Conservation (phyloP, 106 monocot species). For the Vanilla planifolia region DNA sequence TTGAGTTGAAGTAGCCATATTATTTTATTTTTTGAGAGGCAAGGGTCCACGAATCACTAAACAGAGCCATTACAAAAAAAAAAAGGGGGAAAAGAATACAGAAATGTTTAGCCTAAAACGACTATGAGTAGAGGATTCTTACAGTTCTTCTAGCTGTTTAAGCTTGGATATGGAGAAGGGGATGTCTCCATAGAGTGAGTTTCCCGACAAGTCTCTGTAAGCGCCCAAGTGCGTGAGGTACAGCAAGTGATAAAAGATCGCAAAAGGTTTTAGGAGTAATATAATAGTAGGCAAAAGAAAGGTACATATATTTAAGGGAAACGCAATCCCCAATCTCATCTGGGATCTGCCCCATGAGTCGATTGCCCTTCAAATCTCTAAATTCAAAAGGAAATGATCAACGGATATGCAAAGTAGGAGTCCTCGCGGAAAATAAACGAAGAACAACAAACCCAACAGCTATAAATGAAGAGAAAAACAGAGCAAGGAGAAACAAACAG, state of each 20-base stretch:
- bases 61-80: not conserved
- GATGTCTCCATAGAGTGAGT: not conserved
- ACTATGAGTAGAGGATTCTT: too few species aligned
- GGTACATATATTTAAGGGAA: constrained; percentile 84
- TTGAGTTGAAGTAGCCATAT: too few species aligned
- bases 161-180: not conserved
- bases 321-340: constrained; percentile 92
- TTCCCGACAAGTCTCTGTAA: not conserved
- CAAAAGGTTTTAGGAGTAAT: constrained; percentile 6
- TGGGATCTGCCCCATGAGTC: constrained; percentile 80
- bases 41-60: not conserved
- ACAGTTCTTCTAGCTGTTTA: not conserved
- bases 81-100: constrained; percentile 1
- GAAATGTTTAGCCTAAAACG: too few species aligned
- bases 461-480: not conserved
- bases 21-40: not conserved
- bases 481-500: constrained; percentile 34
- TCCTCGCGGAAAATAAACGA: too few species aligned
- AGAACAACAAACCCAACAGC: not conserved
- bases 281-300: not conserved
- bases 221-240: not conserved
- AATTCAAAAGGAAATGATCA: constrained; percentile 10
- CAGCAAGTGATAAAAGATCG: constrained; percentile 1
- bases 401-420: not conserved
- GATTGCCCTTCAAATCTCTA: constrained; percentile 91